Base-by-base conservation (phyloP, 2,329 filamentous ascomycete species). In the Scleromitrula shiraiana region DNA sequence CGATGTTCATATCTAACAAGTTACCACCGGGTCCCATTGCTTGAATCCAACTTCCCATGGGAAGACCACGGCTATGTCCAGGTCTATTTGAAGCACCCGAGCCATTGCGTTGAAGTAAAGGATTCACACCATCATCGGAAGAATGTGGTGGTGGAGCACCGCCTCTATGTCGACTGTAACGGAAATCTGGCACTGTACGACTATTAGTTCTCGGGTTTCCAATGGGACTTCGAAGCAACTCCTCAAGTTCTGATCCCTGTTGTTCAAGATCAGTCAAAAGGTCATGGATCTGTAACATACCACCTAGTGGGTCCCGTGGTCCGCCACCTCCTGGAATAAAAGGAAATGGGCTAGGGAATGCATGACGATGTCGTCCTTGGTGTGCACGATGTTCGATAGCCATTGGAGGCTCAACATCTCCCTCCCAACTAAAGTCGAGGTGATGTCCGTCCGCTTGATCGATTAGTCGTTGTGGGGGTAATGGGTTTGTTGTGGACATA, bases 91-190 rank as follows among this genome's bases (percentile, higher is more conserved):
- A 59, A 19, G 70, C 68, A 40, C 62, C 46, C 30, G 53, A 42
- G 39, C 52, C 66, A 38, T 67, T 66, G 48, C 87, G 83, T 55
- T 89, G 84, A 46, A 97, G 78, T 10, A 97, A 73, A 36, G 91
- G 91, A 61, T 97, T 96, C 19, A 82, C 75, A 3, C 88, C 89
- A 62, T 96, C 90, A 55, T 95, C 88, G 23, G 73, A 73, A 49
- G 77, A 74, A 44, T 77, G 68, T 26, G 76, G 70, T 17, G 68
- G 52, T 32, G 56, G 52, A 27, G 71, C 73, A 39, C 73, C 73
- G 45, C 75, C 65, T 49, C 78, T 72, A 57, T 80, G 75, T 7
- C 70, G 67, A 52, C 73, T 68, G 55, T 77, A 71, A 45, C 67
- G 64, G 37, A 56, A 60, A 42, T 62, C 60, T 12, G 59, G 56